A percentile compares a stretch with the other conserved stretches of the same genome.
These are phyloP conservation scores for Nakaseomyces nivariensis DNA, from an alignment of 1,139 yeast species.

Conservation along the genomic window DNA sequence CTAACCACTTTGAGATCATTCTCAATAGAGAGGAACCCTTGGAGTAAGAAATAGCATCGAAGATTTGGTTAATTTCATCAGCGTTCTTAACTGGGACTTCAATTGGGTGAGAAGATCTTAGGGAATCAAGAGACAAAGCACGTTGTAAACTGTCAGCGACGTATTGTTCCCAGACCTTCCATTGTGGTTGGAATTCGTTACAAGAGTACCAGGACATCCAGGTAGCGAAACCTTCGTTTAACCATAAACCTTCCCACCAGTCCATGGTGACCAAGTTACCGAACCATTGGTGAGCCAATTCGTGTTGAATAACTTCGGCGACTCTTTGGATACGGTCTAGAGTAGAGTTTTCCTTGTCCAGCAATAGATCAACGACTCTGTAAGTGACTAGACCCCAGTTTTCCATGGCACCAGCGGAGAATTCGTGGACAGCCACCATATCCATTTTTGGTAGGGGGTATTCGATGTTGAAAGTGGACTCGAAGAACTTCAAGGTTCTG, in stretches of 20 bases:
- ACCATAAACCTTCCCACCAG: conserved; percentile 82
- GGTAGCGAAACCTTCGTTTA: conserved; percentile 77
- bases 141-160: conserved; percentile 44
- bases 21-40: conserved; percentile 69
- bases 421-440: conserved; percentile 64
- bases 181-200: conserved; percentile 40
- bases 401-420: conserved; percentile 76
- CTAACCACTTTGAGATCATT: conserved; percentile 63
- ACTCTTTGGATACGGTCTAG: conserved; percentile 41
- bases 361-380: conserved; percentile 58
- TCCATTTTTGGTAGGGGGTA: conserved; percentile 70
- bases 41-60: conserved; percentile 66
- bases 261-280: conserved; percentile 78
- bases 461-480: conserved; percentile 51
- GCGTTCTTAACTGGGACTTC: conserved; percentile 68
- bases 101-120: conserved; percentile 69
- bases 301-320: conserved; percentile 73
- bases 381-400: conserved; percentile 72
- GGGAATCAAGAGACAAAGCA: conserved; percentile 56
- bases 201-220: conserved; percentile 60
- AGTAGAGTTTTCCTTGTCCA: conserved; percentile 42
- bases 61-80: conserved; percentile 66
- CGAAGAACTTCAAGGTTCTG: conserved; percentile 56
- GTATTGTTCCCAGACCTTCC: conserved; percentile 59
- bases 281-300: conserved; percentile 79